These are phyloP conservation scores for Teratosphaeria epicoccoides DNA, from an alignment of 2,329 filamentous ascomycete species.

Conservation along the genomic window DNA sequence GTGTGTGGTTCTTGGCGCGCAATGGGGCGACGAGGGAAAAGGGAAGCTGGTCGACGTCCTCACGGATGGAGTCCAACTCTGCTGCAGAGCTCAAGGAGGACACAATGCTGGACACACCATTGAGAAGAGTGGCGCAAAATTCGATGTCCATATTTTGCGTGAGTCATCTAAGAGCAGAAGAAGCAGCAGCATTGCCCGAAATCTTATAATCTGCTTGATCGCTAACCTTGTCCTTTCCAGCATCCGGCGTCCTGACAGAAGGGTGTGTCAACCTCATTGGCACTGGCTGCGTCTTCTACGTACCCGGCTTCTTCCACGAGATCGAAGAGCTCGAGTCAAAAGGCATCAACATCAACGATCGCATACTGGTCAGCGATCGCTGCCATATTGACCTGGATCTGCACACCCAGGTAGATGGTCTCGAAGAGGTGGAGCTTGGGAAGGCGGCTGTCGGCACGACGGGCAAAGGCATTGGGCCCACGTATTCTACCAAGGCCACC, in stretches of 20 bases:
- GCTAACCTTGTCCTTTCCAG: constrained; percentile 17
- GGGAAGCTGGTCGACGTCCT: constrained; percentile 47
- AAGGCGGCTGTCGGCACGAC: constrained; percentile 43
- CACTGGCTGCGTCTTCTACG: constrained; percentile 55
- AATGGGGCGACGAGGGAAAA: constrained; percentile 52
- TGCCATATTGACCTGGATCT: constrained; percentile 55
- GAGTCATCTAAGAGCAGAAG: constrained; percentile 7
- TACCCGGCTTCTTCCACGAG: constrained; percentile 57
- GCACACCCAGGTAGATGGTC: constrained; percentile 57
- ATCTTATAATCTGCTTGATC: neutral
- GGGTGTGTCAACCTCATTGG: constrained; percentile 62
- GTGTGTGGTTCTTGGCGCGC: constrained; percentile 49
- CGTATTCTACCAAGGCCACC: constrained; percentile 53
- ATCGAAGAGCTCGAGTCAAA: constrained; percentile 50
- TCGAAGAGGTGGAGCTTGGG: constrained; percentile 46
- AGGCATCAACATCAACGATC: constrained; percentile 47
- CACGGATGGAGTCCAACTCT: constrained; percentile 41
- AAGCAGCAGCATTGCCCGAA: neutral
- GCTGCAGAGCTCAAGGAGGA: constrained; percentile 49
- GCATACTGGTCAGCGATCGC: constrained; percentile 55
- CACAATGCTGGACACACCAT: constrained; percentile 48
- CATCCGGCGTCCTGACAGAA: constrained; percentile 62
- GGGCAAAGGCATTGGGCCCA: constrained; percentile 41
- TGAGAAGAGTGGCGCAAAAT: constrained; percentile 35
- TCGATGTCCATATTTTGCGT: constrained; percentile 50